Conservation (phyloP, 805 yeast genomes). For the Ogataea sp. region DNA sequence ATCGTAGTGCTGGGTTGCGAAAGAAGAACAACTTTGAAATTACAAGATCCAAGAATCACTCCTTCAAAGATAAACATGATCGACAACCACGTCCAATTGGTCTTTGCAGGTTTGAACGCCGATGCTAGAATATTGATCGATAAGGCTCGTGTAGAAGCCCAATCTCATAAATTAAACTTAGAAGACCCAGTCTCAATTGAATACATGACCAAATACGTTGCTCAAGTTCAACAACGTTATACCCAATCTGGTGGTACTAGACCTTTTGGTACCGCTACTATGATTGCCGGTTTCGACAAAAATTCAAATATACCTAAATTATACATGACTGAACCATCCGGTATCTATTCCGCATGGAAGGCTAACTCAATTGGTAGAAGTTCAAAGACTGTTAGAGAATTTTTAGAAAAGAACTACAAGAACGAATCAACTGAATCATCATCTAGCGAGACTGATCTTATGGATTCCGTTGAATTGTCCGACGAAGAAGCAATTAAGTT, state of each 20-base stretch:
- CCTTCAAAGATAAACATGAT: constrained; percentile 90
- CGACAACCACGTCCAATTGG: constrained; percentile 84
- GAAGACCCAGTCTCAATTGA: constrained; percentile 92
- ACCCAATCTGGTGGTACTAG: constrained; percentile 98
- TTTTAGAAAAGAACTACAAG: constrained; percentile 78
- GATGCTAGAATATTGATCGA: constrained; percentile 94
- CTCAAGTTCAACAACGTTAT: constrained; percentile 96
- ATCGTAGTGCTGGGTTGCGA: constrained; percentile 95
- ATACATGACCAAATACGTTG: constrained; percentile 86
- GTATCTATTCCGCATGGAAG: constrained; percentile 96
- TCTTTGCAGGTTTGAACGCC: constrained; percentile 98
- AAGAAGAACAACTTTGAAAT: constrained; percentile 86
- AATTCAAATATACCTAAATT: constrained; percentile 74
- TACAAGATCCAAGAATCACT: constrained; percentile 94
- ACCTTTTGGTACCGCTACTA: constrained; percentile 93
- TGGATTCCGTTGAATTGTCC: constrained; percentile 45
- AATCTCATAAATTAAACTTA: constrained; percentile 84
- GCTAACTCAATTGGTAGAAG: constrained; percentile 96
- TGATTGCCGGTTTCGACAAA: constrained; percentile 92
- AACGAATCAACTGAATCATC: constrained; percentile 17
- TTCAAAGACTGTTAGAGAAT: constrained; percentile 90
- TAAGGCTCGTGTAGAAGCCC: constrained; percentile 94
- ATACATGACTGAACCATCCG: constrained; percentile 95
- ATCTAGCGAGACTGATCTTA: too few species aligned
- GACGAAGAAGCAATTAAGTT: constrained; percentile 70